phyloP scores from a whole-genome alignment of 148 eudicot species.

The Fagopyrum tataricum region DNA sequence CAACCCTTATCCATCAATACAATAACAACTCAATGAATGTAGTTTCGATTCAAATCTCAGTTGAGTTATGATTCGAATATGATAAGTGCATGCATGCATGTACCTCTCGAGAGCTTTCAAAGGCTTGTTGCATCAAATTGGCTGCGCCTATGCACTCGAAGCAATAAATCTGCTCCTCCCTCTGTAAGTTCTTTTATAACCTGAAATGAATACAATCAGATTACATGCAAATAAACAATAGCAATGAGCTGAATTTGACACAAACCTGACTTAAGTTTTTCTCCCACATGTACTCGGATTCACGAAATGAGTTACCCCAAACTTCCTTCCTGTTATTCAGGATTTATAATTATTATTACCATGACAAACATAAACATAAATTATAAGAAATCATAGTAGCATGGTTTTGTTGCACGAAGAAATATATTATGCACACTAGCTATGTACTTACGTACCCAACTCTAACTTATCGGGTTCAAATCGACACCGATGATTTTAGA shows the following conservation, averaged over 20 bases:
- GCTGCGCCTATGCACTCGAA: slow-evolving; percentile 49
- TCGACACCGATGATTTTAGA: slow-evolving; percentile 67
- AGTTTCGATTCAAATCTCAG: no score
- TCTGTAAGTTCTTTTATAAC: slow-evolving; percentile 43
- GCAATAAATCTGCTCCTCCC: slow-evolving; percentile 55
- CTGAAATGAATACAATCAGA: slow-evolving; percentile 13
- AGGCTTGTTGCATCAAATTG: slow-evolving; percentile 43
- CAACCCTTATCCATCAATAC: slow-evolving; percentile 29
- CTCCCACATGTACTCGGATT: slow-evolving; percentile 29
- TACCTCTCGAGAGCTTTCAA: slow-evolving; percentile 38
- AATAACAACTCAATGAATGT: not conserved
- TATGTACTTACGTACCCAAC: slow-evolving; percentile 40
- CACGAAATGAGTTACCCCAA: slow-evolving; percentile 56
- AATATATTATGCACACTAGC: no score
- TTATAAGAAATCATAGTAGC: no score
- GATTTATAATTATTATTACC: not conserved
- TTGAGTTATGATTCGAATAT: no score
- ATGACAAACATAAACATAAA: no score
- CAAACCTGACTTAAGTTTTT: slow-evolving; percentile 40
- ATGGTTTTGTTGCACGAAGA: no score
- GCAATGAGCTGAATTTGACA: not conserved
- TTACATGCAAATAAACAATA: no score
- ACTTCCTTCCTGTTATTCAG: slow-evolving; percentile 33
- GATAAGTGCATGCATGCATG: not conserved
- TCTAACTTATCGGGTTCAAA: slow-evolving; percentile 46